These are phyloP conservation scores for Penicillium sclerotigenum DNA, from an alignment of 2,329 filamentous ascomycete species.

Conservation along the genomic window DNA sequence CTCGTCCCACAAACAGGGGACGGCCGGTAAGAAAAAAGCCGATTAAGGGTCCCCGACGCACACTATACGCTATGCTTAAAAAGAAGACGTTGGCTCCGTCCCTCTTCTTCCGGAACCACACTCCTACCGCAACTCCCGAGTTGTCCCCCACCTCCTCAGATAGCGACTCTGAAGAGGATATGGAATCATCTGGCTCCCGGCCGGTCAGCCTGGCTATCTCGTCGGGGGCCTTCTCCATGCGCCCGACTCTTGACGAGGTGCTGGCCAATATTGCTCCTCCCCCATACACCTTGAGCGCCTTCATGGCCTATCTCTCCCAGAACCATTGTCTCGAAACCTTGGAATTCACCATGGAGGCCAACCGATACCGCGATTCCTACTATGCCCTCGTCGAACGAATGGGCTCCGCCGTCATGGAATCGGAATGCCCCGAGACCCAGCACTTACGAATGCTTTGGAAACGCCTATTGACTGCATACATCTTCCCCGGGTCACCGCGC, in stretches of 20 bases:
- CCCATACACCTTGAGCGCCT: constrained; percentile 86
- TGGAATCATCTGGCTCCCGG: constrained; percentile 42
- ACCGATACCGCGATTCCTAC: constrained; percentile 72
- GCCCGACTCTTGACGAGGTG: constrained; percentile 81
- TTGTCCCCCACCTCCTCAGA: constrained; percentile 43
- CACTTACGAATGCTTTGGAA: constrained; percentile 81
- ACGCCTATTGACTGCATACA: constrained; percentile 84
- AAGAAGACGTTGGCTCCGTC: constrained; percentile 36
- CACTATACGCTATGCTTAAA: constrained; percentile 39
- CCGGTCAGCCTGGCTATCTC: constrained; percentile 45
- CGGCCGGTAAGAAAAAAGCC: constrained; percentile 24
- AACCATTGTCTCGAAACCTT: constrained; percentile 96
- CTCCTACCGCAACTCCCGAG: constrained; percentile 46
- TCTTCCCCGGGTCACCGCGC: constrained; percentile 75
- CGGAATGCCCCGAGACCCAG: constrained; percentile 58
- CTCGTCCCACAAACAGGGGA: constrained; percentile 19
- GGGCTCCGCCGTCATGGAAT: constrained; percentile 45
- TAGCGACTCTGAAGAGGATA: constrained; percentile 46
- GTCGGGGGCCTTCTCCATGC: constrained; percentile 43
- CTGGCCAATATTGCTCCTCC: constrained; percentile 79
- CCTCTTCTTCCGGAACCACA: constrained; percentile 37
- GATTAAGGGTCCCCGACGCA: constrained; percentile 23
- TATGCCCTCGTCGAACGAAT: constrained; percentile 55
- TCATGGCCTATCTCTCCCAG: constrained; percentile 94
- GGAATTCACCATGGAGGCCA: constrained; percentile 93